These are phyloP conservation scores for Tolypocladium ovalisporum DNA, from an alignment of 2,329 filamentous ascomycete species.

Conservation along the genomic window DNA sequence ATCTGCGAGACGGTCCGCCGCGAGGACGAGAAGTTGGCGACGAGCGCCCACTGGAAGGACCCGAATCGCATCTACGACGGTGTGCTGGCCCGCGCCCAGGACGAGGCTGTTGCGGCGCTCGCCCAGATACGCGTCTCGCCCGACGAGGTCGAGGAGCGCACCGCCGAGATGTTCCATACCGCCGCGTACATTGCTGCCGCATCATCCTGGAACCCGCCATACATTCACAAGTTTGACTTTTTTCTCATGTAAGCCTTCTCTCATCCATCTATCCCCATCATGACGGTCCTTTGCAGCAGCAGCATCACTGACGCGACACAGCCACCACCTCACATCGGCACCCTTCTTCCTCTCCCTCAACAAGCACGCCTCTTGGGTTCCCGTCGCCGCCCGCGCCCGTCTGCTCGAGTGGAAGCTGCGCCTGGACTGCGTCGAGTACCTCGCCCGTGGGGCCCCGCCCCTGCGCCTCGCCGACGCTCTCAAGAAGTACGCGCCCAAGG, in stretches of 20 bases:
- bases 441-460: conserved; percentile 52
- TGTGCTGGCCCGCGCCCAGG: conserved; percentile 48
- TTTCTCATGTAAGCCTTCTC: conserved; percentile 43
- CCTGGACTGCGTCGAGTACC: conserved; percentile 63
- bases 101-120: conserved; percentile 52
- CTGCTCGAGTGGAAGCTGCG: conserved; percentile 77
- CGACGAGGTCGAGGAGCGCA: conserved; percentile 44
- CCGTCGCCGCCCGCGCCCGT: conserved; percentile 48
- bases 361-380: conserved; percentile 44
- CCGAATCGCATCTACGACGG: conserved; percentile 58
- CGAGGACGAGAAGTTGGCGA: conserved; percentile 42
- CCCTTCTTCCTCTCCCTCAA: conserved; percentile 68
- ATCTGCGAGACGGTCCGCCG: conserved; percentile 49
- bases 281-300: neutral
- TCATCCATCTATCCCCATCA: neutral
- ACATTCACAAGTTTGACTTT: conserved; percentile 70
- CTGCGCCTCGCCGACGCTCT: conserved; percentile 40
- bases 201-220: conserved; percentile 52
- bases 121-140: conserved; percentile 45
- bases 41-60: conserved; percentile 37
- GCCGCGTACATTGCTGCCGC: conserved; percentile 36
- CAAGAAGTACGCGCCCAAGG: conserved; percentile 43
- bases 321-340: conserved; percentile 62
- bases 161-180: conserved; percentile 58
- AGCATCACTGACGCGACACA: conserved; percentile 19